Percentiles rank a stretch among this genome's conserved stretches.
phyloP scores from a whole-genome alignment of 306 rosid genomes.

The Lotus japonicus region DNA sequence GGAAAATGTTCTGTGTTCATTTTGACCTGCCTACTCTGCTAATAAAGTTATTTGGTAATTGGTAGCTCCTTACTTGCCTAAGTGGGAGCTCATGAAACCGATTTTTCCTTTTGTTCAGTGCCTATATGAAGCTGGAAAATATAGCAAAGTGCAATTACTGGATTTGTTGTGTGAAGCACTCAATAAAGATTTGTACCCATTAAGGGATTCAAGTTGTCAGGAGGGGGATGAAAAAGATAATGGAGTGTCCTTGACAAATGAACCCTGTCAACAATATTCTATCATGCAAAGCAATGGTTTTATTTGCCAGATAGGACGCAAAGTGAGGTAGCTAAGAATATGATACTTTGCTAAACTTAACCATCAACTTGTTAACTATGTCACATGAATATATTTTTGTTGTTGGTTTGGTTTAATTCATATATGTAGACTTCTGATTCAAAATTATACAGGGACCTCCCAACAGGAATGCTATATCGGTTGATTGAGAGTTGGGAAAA shows the following conservation, averaged over 20 bases:
- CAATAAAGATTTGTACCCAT: constrained; percentile 49
- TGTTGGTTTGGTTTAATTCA: constrained; percentile 1
- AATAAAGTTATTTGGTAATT: constrained; percentile 1
- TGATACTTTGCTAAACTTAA: neutral
- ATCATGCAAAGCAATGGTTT: constrained; percentile 35
- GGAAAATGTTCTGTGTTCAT: neutral
- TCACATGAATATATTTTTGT: neutral
- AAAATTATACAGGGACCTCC: constrained; percentile 66
- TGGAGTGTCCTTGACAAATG: constrained; percentile 38
- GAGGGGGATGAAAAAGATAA: constrained; percentile 29
- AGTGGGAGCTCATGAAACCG: constrained; percentile 23
- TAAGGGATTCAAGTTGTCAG: constrained; percentile 30
- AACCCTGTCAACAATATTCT: constrained; percentile 34
- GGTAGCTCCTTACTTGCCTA: neutral
- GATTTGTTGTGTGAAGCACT: constrained; percentile 82
- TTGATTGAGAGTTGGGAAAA: constrained; percentile 71
- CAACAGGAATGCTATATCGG: constrained; percentile 44
- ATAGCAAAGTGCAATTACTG: constrained; percentile 45
- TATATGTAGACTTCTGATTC: constrained; percentile 13
- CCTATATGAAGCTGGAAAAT: constrained; percentile 79
- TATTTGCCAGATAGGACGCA: constrained; percentile 49
- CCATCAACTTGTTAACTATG: neutral
- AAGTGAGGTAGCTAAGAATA: constrained; percentile 55
- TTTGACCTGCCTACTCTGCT: neutral
- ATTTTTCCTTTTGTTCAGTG: constrained; percentile 50